Evolutionary conservation across 2,329 filamentous ascomycete species (phyloP), one percentile per base, ranked within the genome.

Genomic region (Aspergillus candidus): DNA sequence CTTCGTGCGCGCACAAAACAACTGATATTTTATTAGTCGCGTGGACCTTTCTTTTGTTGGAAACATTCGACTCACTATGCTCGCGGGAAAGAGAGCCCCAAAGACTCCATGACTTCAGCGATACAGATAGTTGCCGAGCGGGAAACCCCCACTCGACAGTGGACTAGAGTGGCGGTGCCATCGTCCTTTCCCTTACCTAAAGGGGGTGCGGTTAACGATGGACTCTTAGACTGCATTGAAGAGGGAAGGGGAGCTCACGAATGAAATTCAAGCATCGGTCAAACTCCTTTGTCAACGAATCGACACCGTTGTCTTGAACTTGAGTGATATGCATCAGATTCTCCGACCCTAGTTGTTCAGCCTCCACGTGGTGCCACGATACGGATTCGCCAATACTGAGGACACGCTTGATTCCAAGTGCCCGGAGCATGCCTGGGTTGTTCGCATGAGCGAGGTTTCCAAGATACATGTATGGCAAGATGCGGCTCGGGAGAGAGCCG

Each of bases 51-150:
- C 10, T 32, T 15, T 13, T 17, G 6, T 15, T 10, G 15, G 4
- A 6, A 17, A 8, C n/a, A 6, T 3, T 8, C 10, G 41, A 72
- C 77, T 63, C 68, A 80, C 76, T 98, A 98, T 47, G 93, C 93
- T 43, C 87, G 79, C 11, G 93, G 89, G 57, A 97, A 91, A 0
- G 88, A 93, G 52, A 96, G 71, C 15, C 80, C 76, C 56, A 88
- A 68, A 18, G 84, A 76, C 31, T 84, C 82, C 93, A 98, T 98
- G 31, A 97, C 88, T 67, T 97, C 90, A n/a, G 93, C 93, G 58
- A 98, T 98, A 64, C 93, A 97, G 49, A 98, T 96, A 2, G 91
- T 98, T 11, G 93, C 93, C 50, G 88, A 95, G 40, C 93, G 81
- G 40, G 90, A 96, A 43, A 98, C 93, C 38, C 93, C 93, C 6